Conservation (phyloP, 768 basidiomycete species). For the Termitomyces sp. region DNA sequence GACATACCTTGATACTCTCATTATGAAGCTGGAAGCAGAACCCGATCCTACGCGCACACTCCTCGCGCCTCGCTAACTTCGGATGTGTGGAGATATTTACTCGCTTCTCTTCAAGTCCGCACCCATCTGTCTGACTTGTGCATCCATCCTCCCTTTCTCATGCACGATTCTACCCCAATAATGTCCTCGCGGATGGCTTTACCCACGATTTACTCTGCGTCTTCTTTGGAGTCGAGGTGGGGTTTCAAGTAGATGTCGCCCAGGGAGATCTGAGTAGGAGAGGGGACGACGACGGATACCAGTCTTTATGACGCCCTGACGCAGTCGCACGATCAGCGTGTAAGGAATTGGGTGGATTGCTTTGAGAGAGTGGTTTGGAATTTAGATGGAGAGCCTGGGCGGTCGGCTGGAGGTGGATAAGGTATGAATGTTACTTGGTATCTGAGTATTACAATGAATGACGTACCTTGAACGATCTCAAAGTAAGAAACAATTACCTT, state of each 20-base stretch:
- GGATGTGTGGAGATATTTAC: not conserved
- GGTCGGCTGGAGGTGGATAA: conserved; percentile 59
- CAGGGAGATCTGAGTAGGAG: conserved; percentile 93
- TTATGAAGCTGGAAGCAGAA: conserved; percentile 94
- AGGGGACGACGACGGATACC: conserved; percentile 92
- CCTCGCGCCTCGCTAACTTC: conserved; percentile 85
- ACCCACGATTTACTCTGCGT: conserved; percentile 97
- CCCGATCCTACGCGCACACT: conserved; percentile 80
- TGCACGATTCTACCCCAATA: conserved; percentile 88
- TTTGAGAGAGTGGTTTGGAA: conserved; percentile 83
- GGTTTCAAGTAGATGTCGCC: conserved; percentile 94
- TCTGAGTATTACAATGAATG: not conserved
- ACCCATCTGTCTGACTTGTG: conserved; percentile 73
- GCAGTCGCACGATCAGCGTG: conserved; percentile 86
- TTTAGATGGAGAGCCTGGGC: conserved; percentile 89
- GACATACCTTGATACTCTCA: conserved; percentile 90
- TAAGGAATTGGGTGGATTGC: conserved; percentile 77
- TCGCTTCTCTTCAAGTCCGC: conserved; percentile 50
- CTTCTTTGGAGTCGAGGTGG: conserved; percentile 92
- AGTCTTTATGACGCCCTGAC: conserved; percentile 99
- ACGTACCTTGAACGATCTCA: conserved; percentile 89
- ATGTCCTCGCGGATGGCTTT: conserved; percentile 98
- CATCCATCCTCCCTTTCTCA: conserved; percentile 97
- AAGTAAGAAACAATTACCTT: conserved; percentile 87
- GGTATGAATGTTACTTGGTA: not conserved